Base-by-base conservation (phyloP, 75 land plant genomes). In the Adiantum capillusveneris region DNA sequence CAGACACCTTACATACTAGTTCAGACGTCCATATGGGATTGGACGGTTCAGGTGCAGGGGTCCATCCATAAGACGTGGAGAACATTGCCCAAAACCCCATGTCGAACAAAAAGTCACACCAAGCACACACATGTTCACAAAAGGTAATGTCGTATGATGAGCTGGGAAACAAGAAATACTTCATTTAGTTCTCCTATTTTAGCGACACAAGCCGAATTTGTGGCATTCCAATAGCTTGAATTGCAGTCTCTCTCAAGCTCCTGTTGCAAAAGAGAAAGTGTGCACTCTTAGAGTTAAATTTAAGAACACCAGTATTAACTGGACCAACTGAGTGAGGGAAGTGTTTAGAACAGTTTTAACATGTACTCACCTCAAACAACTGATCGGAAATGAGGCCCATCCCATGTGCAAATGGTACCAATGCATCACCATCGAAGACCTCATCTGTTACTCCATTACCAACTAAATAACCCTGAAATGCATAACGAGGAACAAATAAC, bases 381-480 rank as follows among this genome's bases (percentile, higher is more conserved):
- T 76, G 71, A 48, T 74, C 71, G 39, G 97, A 85, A 46, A 93
- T 93, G 13, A 93, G 83, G 25, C 81, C 96, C 98, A 93, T 89
- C 36, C 98, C 98, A 76, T 85, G 82, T 1, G 76, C 83, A 72
- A 93, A 93, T 31, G 98, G 94, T 22, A 93, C 80, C 39, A 88
- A 71, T 37, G 98, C 86, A 74, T 93, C 79, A 1, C 83, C 87
- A 78, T 93, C 98, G 61, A 73, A 89, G 22, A 19, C 43, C 0
- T 37, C 29, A 43, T 85, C 98, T 21, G 87, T 79, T 22, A 83
- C 86, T 20, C 96, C 98, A 70, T 93, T 93, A 21, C 98, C 98
- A 11, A 93, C 73, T 65, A 85, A 55, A 70, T 93, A 93, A 44
- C 98, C 98, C 98, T 93, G 77, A 37, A 50, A 25, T 22, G 29